These are phyloP conservation scores for Torulaspora maleeae DNA, from an alignment of 805 yeast genomes.

Conservation along the genomic window DNA sequence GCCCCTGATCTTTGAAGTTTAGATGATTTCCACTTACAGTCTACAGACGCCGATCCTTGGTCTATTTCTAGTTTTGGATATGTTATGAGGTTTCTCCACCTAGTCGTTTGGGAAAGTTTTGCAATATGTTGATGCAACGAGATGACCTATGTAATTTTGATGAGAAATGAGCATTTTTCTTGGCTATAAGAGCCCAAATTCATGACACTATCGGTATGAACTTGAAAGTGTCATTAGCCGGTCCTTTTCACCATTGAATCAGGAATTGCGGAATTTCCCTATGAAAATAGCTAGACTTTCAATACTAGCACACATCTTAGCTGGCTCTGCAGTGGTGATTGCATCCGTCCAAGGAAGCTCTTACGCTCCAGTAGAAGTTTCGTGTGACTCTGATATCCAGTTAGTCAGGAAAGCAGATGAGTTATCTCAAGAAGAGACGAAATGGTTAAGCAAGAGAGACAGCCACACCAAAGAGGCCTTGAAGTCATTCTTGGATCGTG, in stretches of 20 bases:
- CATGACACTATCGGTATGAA: not conserved
- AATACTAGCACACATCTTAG: not conserved
- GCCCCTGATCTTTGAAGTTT: not conserved
- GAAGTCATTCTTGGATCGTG: constrained; percentile 16
- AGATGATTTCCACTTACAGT: not conserved
- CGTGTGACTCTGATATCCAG: constrained; percentile 36
- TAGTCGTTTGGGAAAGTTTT: not conserved
- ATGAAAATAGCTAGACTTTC: constrained; percentile 1
- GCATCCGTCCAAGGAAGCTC: constrained; percentile 42
- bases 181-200: not conserved
- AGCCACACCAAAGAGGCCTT: constrained; percentile 12
- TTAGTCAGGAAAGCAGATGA: constrained; percentile 43
- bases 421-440: constrained; percentile 42
- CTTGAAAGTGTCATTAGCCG: no score
- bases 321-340: constrained; percentile 4
- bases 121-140: not conserved
- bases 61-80: not conserved
- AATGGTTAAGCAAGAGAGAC: constrained; percentile 43
- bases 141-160: not conserved
- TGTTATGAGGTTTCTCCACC: not conserved
- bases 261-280: not conserved
- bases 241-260: not conserved
- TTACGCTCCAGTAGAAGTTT: constrained; percentile 53
- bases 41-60: not conserved
- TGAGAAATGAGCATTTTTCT: not conserved